Percentiles rank a stretch among this genome's conserved stretches.
Evolutionary conservation across 2,329 filamentous ascomycete genomes (phyloP).

Genomic region (Rhynchosporium graminicola): DNA sequence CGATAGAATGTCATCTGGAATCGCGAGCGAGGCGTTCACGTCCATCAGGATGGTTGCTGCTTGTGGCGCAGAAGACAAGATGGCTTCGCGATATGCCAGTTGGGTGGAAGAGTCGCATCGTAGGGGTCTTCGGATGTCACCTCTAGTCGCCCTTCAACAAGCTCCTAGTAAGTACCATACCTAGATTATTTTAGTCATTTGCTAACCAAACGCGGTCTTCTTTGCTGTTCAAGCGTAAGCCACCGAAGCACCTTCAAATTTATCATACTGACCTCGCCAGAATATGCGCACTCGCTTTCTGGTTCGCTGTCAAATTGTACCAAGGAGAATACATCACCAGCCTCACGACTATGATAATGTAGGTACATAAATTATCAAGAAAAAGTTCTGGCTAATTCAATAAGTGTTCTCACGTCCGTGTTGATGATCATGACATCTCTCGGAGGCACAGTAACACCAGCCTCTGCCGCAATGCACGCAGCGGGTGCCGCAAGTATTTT

Average conservation of each 20-base stretch:
- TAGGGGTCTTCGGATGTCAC: slow-evolving; percentile 51
- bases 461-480: slow-evolving; percentile 43
- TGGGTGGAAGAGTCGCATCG: slow-evolving; percentile 56
- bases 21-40: slow-evolving; percentile 62
- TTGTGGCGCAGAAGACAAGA: slow-evolving; percentile 59
- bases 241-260: background rate
- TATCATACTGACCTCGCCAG: slow-evolving; percentile 34
- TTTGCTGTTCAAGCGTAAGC: slow-evolving; percentile 38
- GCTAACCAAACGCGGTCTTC: slow-evolving; percentile 40
- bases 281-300: slow-evolving; percentile 62
- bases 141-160: slow-evolving; percentile 55
- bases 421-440: slow-evolving; percentile 40
- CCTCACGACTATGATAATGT: slow-evolving; percentile 58
- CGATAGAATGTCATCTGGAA: slow-evolving; percentile 57
- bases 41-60: slow-evolving; percentile 63
- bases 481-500: slow-evolving; percentile 43
- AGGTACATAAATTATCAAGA: slow-evolving; percentile 35
- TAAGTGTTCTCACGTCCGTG: slow-evolving; percentile 20
- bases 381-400: background rate
- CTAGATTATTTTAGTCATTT: slow-evolving; percentile 39
- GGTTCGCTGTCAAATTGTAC: slow-evolving; percentile 59
- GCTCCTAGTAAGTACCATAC: slow-evolving; percentile 42
- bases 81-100: slow-evolving; percentile 53
- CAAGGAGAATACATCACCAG: slow-evolving; percentile 47
- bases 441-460: slow-evolving; percentile 54